phyloP scores from a whole-genome alignment of 2,329 filamentous ascomycete genomes.

The Penicillium janthinellum region DNA sequence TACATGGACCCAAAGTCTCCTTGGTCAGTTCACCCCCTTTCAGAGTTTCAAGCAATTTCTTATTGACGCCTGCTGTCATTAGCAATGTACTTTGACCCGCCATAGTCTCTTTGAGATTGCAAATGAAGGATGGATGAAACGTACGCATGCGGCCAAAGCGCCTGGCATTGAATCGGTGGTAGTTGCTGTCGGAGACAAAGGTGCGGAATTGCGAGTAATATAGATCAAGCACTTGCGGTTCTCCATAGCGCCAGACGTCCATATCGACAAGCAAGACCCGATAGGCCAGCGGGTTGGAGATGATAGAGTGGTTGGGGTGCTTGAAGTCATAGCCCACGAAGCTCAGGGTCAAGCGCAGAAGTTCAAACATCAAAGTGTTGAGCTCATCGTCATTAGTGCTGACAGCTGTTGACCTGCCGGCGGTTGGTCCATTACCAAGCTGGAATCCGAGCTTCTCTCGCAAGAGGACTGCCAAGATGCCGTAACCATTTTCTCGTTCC shows the following conservation, averaged over 20 bases:
- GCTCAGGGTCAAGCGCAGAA: constrained; percentile 75
- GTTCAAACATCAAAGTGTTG: constrained; percentile 56
- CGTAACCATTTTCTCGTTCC: constrained; percentile 93
- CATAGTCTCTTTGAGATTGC: constrained; percentile 18
- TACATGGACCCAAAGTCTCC: constrained; percentile 73
- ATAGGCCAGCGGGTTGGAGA: constrained; percentile 94
- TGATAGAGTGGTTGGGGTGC: constrained; percentile 83
- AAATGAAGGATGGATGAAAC: constrained; percentile 34
- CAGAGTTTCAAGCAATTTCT: constrained; percentile 83
- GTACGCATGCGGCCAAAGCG: constrained; percentile 86
- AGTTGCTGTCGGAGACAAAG: constrained; percentile 87
- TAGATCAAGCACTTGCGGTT: constrained; percentile 74
- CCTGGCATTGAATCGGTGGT: constrained; percentile 88
- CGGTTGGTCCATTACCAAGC: constrained; percentile 29
- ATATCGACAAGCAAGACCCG: constrained; percentile 88
- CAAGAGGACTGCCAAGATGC: constrained; percentile 79
- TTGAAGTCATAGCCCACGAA: constrained; percentile 87
- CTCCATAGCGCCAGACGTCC: constrained; percentile 86
- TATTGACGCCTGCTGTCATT: constrained; percentile 70
- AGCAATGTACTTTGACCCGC: neutral
- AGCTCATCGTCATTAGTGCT: constrained; percentile 48
- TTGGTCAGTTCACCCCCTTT: constrained; percentile 78
- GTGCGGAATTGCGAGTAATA: constrained; percentile 92
- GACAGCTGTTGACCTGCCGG: constrained; percentile 48
- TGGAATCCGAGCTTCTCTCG: constrained; percentile 69